Evolutionary conservation across 1,139 yeast genomes (phyloP), one percentile per base, ranked within the genome.

Genomic region (Pichia sp.): DNA sequence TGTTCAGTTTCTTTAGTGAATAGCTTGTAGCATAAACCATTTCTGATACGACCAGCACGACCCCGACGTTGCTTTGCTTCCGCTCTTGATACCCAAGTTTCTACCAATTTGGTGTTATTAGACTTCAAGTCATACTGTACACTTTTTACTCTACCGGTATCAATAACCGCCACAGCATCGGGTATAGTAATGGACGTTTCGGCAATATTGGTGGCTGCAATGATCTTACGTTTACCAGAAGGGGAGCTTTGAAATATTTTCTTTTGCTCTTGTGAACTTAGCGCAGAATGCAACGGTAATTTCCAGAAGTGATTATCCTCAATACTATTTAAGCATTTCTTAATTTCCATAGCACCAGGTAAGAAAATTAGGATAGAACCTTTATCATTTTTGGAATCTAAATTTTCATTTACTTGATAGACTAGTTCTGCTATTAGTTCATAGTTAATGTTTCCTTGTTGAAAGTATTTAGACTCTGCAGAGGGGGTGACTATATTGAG

Each of bases 11-110:
- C 80, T 53, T 74, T 71, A 0, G 97, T 85, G 69, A 82, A 93
- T 49, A 93, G 69, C 65, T 88, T 92, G 71, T 83, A 93, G 60
- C 97, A 91, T 12, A 75, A 75, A 58, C 99, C 99, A 33, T 76
- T 77, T 31, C 85, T 80, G 17, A 92, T 91, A 79, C 99, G 93
- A 60, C 99, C 99, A n/a, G 98, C 95, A 75, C 99, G 88, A 67
- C 99, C 99, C 67, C 97, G 77, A 71, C 99, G 80, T 70, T 93
- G 99, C 46, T 83, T 81, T n/a, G 86, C 85, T 65, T 95, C 97
- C 0, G 98, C 97, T 60, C 80, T 80, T 0, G 98, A 92, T 40
- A 92, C 90, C 91, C 96, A 92, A 4, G 79, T 76, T 65, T 92
- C 98, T 4, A 84, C 76, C 46, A 93, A 75, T 58, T 80, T 81